These are phyloP conservation scores for Candida sp. DNA, from an alignment of 1,139 yeast species.

Conservation along the genomic window DNA sequence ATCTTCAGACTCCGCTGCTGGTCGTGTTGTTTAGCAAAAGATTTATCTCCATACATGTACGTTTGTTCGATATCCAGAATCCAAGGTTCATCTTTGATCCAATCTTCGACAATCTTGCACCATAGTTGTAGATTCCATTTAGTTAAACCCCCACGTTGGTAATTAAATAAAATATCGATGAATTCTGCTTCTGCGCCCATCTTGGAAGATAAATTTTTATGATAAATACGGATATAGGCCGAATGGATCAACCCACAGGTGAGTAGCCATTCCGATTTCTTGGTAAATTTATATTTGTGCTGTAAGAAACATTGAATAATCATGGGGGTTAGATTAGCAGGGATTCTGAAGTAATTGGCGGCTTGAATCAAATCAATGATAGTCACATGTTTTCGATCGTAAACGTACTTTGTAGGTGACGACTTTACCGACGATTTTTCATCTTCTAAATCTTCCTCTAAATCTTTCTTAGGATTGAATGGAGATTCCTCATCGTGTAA, in stretches of 20 bases:
- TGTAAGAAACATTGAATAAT: constrained; percentile 49
- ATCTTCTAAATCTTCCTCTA: neutral
- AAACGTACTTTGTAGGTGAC: constrained; percentile 15
- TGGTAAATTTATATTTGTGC: constrained; percentile 48
- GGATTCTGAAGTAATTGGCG: constrained; percentile 63
- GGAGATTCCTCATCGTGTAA: constrained; percentile 26
- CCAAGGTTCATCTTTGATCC: constrained; percentile 58
- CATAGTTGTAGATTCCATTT: constrained; percentile 47
- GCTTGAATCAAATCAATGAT: constrained; percentile 54
- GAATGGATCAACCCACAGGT: constrained; percentile 65
- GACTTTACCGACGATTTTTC: constrained; percentile 8
- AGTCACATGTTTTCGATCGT: constrained; percentile 24
- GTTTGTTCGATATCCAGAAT: constrained; percentile 38
- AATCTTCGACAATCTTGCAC: constrained; percentile 49
- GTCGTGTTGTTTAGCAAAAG: constrained; percentile 12
- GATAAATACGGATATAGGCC: constrained; percentile 54
- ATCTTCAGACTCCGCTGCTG: constrained; percentile 27
- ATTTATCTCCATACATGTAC: constrained; percentile 28
- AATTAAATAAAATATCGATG: constrained; percentile 45
- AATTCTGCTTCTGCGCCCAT: constrained; percentile 49
- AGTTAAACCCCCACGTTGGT: constrained; percentile 52
- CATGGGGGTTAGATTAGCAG: constrained; percentile 46
- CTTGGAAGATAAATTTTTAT: constrained; percentile 37
- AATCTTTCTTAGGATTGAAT: constrained; percentile 22
- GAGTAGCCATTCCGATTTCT: constrained; percentile 62